These are phyloP conservation scores for Boletus rufocinnamomeus DNA, from an alignment of 768 basidiomycete genomes.

Conservation along the genomic window DNA sequence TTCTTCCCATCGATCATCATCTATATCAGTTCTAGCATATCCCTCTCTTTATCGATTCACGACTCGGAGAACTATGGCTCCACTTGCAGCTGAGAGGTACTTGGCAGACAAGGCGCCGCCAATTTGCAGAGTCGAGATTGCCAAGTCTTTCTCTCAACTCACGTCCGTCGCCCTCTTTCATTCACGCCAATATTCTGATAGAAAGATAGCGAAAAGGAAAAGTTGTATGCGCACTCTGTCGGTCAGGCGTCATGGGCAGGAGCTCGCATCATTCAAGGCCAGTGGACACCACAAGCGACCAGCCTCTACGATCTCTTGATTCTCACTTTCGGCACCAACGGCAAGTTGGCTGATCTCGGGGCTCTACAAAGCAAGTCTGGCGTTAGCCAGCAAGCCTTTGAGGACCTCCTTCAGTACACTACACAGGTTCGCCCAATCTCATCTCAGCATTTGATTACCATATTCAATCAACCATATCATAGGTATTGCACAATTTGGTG, in stretches of 20 bases:
- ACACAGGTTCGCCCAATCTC: slow-evolving; percentile 53
- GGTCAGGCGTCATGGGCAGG: slow-evolving; percentile 81
- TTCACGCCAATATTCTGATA: not conserved
- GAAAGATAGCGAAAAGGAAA: slow-evolving; percentile 62
- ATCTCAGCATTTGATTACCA: not conserved
- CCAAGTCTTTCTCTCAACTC: slow-evolving; percentile 66
- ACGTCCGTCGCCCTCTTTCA: slow-evolving; percentile 43
- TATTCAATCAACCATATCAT: not conserved
- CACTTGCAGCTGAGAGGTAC: slow-evolving; percentile 56
- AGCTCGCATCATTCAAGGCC: slow-evolving; percentile 78
- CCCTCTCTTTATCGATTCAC: not conserved
- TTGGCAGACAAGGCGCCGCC: slow-evolving; percentile 78
- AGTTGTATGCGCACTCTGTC: slow-evolving; percentile 76
- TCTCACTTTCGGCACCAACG: slow-evolving; percentile 62
- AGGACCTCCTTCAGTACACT: slow-evolving; percentile 69
- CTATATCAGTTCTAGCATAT: not conserved
- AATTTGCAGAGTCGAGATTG: slow-evolving; percentile 69
- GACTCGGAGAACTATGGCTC: slow-evolving; percentile 34
- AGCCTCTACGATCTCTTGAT: slow-evolving; percentile 73
- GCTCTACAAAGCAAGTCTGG: slow-evolving; percentile 55
- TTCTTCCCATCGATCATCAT: slow-evolving; percentile 16
- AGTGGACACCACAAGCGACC: slow-evolving; percentile 75
- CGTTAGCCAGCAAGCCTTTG: slow-evolving; percentile 62
- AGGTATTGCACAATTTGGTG: slow-evolving; percentile 46
- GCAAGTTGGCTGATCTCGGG: slow-evolving; percentile 57